Base-by-base conservation (phyloP, 164 flowering plant genomes). In the Piper betle region DNA sequence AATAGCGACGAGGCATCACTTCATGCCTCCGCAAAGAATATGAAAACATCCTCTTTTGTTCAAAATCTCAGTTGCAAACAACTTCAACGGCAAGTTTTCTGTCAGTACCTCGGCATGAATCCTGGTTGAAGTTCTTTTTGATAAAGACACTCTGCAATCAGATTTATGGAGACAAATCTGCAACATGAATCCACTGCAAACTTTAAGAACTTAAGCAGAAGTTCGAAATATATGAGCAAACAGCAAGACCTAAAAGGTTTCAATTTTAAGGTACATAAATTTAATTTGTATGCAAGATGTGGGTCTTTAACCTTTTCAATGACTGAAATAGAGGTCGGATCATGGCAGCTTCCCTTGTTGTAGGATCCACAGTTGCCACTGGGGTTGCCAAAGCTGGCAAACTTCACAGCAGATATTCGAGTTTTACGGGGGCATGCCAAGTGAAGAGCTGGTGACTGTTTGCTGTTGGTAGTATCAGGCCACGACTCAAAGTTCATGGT, bases 361-460 rank as follows among this genome's bases (percentile, higher is more conserved):
- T 71, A 86, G 13, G 88, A 86, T 60, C 94, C 94, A 66, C 94
- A 91, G 18, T 70, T 71, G 57, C 97, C 97, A 5, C 64, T 69
- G 3, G 97, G 96, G 68, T 71, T 88, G 61, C 97, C 97, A 70
- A 82, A 91, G 73, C 96, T 88, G 50, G 97, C 91, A 75, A 91
- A 91, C 60, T 80, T 83, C 37, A 91, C 73, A 25, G 66, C 13
- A 5, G 94, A 83, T 58, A 91, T 82, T 25, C 25, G 67, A 3
- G 77, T 72, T 41, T 68, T 67, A 10, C 50, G 60, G 18, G 94
- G 94, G 68, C 97, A 91, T 59, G 70, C 79, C 68, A 88, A 72
- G 52, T 66, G 74, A 11, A 77, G 76, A 63, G 73, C 71, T 37
- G 82, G 69, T 63, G 58, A 75, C 33, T 9, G 68, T 55, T 63